Evolutionary conservation across 768 basidiomycete genomes (phyloP), one percentile per base, ranked within the genome.

Genomic region (Lentinula boryana): DNA sequence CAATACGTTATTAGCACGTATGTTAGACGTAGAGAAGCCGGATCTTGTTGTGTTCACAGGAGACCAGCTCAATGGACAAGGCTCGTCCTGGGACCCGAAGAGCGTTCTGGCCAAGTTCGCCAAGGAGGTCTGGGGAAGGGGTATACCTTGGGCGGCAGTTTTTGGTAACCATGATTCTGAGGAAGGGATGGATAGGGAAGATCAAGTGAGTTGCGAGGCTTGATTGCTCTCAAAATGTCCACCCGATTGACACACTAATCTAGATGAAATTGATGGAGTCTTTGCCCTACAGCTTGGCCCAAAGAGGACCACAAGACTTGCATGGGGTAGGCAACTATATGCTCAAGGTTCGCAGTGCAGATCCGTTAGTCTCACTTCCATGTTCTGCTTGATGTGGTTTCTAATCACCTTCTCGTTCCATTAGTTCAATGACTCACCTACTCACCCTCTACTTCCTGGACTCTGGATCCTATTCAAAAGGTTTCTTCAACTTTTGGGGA

Each of bases 291-390:
- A 94, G 87, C 56, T 73, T 98, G 4, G 86, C 92, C 5, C 80
- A 91, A 66, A 71, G 79, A 6, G 96, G 96, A 1, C 95, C 95
- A 2, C 82, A 83, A 64, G 86, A 87, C 67, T 80, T 98, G 0
- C 91, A 92, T 66, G 96, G 96, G 0, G 87, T 89, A 2, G 94
- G 95, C 6, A 98, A 98, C 69, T 98, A 97, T 68, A 77, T 95
- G 21, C 74, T 95, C 63, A 91, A 93, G 71, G 86, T 96, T 10
- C 79, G 71, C 70, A 95, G 94, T 62, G 83, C 88, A 12, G 95
- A 97, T 75, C 72, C 88, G 89, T 94, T 64, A 76, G 90, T 84
- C 31, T 33, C 13, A 62, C 0, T 32, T 60, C 36, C 21, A 48
- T 21, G 3, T 23, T 43, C 32, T 62, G 16, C 48, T 27, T 56